These are phyloP conservation scores for Candida glucosophila DNA, from an alignment of 1,139 yeast genomes.

Conservation along the genomic window DNA sequence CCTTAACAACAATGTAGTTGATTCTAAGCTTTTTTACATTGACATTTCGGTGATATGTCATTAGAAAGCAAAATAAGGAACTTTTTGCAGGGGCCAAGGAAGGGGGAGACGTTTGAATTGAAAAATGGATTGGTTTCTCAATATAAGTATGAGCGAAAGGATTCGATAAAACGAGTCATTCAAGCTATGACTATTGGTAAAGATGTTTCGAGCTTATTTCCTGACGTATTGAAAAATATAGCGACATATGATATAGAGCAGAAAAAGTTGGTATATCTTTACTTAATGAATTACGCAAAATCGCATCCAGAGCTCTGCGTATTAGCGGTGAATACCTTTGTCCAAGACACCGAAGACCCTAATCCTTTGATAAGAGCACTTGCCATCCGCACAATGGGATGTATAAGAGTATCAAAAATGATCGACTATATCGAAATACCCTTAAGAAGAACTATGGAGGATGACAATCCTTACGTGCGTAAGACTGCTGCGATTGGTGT, in stretches of 20 bases:
- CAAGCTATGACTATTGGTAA: conserved; percentile 99
- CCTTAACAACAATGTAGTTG: too few species aligned
- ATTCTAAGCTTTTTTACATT: too few species aligned
- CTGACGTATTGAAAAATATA: conserved; percentile 91
- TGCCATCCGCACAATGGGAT: conserved; percentile 98
- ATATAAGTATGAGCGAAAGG: conserved; percentile 89
- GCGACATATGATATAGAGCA: conserved; percentile 97
- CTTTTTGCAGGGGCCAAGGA: conserved; percentile 38
- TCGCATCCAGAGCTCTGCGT: conserved; percentile 93
- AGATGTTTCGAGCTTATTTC: conserved; percentile 90
- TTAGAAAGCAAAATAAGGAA: conserved; percentile 36
- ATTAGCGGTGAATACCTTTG: conserved; percentile 95
- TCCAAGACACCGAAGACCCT: conserved; percentile 92
- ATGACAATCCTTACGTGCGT: conserved; percentile 94
- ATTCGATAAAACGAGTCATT: conserved; percentile 92
- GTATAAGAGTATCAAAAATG: conserved; percentile 91
- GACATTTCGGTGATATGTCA: too few species aligned
- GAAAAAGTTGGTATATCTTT: conserved; percentile 89
- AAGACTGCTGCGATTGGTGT: conserved; percentile 98
- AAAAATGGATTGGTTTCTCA: conserved; percentile 88
- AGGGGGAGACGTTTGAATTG: conserved; percentile 82
- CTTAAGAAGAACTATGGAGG: conserved; percentile 70
- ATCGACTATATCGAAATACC: conserved; percentile 93
- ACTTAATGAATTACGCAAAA: conserved; percentile 95
- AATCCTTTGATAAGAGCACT: conserved; percentile 93